Evolutionary conservation across 1,284 basidiomycete genomes (phyloP).

Genomic region (Trametes polyzona): DNA sequence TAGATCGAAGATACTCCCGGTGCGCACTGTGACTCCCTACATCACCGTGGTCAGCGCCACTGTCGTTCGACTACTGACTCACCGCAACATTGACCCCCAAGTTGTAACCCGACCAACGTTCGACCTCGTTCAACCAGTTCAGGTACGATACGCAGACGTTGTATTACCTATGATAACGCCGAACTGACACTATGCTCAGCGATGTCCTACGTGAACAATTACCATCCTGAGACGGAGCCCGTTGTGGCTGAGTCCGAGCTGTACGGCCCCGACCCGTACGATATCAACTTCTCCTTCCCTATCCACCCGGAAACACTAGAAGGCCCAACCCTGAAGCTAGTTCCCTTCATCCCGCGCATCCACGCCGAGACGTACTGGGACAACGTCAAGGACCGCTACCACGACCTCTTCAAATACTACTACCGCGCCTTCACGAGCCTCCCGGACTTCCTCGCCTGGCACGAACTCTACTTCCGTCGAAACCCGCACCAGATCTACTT

Average conservation of each 20-base stretch:
- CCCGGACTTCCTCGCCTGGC: constrained; percentile 20
- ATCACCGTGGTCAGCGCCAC: too few relatives aligned
- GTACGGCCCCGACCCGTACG: constrained; percentile 33
- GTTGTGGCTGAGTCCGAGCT: constrained; percentile 21
- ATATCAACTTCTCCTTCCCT: constrained; percentile 41
- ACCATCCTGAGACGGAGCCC: constrained; percentile 14
- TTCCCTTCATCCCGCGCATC: constrained; percentile 26
- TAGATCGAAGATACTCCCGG: background rate
- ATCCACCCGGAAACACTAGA: constrained; percentile 25
- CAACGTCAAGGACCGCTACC: constrained; percentile 12
- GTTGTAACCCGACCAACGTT: too few relatives aligned
- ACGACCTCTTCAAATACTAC: constrained; percentile 27
- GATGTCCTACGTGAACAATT: constrained; percentile 32
- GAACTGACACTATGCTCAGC: too few relatives aligned
- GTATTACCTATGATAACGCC: too few relatives aligned
- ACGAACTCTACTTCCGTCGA: constrained; percentile 16
- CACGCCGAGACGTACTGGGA: constrained; percentile 28
- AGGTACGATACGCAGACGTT: too few relatives aligned
- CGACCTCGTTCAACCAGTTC: too few relatives aligned
- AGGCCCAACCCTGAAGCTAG: constrained; percentile 17
- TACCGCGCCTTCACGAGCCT: constrained; percentile 11
- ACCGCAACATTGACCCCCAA: too few relatives aligned
- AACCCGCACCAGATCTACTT: constrained; percentile 27
- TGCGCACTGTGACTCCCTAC: too few relatives aligned
- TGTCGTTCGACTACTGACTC: too few relatives aligned